phyloP scores from a whole-genome alignment of 345 rosid genomes.

The Salix koriyanagi region DNA sequence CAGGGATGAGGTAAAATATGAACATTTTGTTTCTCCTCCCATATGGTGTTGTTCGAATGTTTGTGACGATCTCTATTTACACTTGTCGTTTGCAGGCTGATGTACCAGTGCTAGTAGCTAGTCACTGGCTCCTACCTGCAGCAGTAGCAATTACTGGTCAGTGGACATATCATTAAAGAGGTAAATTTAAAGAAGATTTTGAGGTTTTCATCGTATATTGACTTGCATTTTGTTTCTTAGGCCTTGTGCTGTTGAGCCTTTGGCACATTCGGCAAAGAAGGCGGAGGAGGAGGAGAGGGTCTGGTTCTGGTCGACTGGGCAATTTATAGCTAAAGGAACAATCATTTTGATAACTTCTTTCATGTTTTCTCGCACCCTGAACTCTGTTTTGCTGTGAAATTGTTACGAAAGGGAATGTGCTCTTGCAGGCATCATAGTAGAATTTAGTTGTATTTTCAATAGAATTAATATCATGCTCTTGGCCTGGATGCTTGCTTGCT shows the following conservation, averaged over 20 bases:
- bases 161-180: slow-evolving; percentile 9
- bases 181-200: background rate
- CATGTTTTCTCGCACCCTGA: background rate
- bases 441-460: slow-evolving; percentile 16
- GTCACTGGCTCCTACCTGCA: slow-evolving; percentile 78
- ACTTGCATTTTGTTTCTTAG: slow-evolving; percentile 29
- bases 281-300: slow-evolving; percentile 61
- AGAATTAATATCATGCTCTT: slow-evolving; percentile 8
- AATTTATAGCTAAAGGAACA: slow-evolving; percentile 29
- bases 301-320: slow-evolving; percentile 49
- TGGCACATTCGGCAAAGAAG: slow-evolving; percentile 78
- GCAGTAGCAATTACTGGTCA: slow-evolving; percentile 61
- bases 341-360: too few species aligned
- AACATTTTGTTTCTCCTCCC: background rate
- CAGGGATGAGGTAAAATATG: slow-evolving; percentile 66
- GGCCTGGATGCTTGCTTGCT: slow-evolving; percentile 19
- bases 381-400: slow-evolving; percentile 1
- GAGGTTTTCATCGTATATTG: background rate
- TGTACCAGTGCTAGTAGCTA: slow-evolving; percentile 57
- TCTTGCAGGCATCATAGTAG: slow-evolving; percentile 1
- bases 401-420: background rate
- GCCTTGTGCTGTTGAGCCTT: slow-evolving; percentile 62
- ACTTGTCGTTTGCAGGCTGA: slow-evolving; percentile 54
- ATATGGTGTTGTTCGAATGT: background rate
- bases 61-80: background rate